phyloP scores from a whole-genome alignment of 2,329 filamentous ascomycete species.

The Penicillium sp. region DNA sequence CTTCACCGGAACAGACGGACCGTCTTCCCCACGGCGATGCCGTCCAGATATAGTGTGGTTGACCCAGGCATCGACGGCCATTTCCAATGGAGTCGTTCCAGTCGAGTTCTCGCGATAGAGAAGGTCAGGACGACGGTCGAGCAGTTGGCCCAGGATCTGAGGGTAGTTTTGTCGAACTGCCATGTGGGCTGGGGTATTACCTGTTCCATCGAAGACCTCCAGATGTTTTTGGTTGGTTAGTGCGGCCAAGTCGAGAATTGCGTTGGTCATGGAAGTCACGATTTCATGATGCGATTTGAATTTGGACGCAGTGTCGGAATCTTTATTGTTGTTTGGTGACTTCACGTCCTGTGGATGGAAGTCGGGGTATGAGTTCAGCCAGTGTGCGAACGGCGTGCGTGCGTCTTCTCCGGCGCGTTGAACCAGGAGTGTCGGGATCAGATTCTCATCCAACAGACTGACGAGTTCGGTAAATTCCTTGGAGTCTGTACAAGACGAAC shows the following conservation, averaged over 20 bases:
- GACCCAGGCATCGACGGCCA: constrained; percentile 31
- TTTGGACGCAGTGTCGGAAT: too few relatives aligned
- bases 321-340: constrained; percentile 24
- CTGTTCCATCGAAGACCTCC: constrained; percentile 42
- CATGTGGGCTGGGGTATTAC: constrained; percentile 44
- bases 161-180: constrained; percentile 47
- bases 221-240: constrained; percentile 48
- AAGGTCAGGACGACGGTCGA: constrained; percentile 57
- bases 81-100: constrained; percentile 67
- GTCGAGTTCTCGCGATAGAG: constrained; percentile 71
- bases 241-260: constrained; percentile 56
- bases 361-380: constrained; percentile 39
- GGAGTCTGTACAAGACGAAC: constrained; percentile 29
- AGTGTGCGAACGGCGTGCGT: constrained; percentile 55
- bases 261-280: constrained; percentile 42
- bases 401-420: constrained; percentile 31
- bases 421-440: constrained; percentile 31
- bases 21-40: not conserved
- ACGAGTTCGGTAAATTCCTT: constrained; percentile 56
- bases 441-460: constrained; percentile 57
- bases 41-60: constrained; percentile 18
- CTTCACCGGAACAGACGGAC: too few relatives aligned
- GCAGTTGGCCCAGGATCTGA: constrained; percentile 51
- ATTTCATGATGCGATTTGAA: not conserved
- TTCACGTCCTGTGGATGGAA: not conserved